Percentiles rank a stretch among this genome's conserved stretches.
phyloP scores from a whole-genome alignment of 441 rosid genomes.

The Euphorbia corollata region DNA sequence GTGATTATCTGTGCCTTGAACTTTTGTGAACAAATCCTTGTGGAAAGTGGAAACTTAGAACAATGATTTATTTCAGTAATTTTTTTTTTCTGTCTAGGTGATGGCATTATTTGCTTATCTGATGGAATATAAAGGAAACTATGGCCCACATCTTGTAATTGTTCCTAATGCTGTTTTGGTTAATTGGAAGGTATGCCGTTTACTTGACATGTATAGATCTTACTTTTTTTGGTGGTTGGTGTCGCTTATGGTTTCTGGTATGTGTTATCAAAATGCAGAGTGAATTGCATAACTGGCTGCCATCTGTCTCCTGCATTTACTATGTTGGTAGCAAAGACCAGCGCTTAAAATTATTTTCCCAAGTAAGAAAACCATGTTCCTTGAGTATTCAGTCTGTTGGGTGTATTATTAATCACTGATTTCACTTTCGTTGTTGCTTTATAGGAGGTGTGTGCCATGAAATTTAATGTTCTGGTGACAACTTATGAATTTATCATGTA shows the following conservation, averaged over 20 bases:
- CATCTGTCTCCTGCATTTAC: slow-evolving; percentile 91
- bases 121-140: slow-evolving; percentile 98
- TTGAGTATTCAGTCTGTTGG: neutral
- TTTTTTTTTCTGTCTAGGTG: slow-evolving; percentile 45
- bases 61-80: neutral
- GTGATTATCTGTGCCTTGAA: slow-evolving; percentile 29
- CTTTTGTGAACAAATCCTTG: slow-evolving; percentile 3
- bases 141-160: slow-evolving; percentile 99
- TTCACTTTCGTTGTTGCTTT: slow-evolving; percentile 20
- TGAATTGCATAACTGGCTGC: slow-evolving; percentile 93
- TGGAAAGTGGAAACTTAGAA: neutral
- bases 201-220: slow-evolving; percentile 9
- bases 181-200: slow-evolving; percentile 91
- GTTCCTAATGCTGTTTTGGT: slow-evolving; percentile 99
- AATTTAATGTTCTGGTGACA: slow-evolving; percentile 96
- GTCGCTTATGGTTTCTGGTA: slow-evolving; percentile 13
- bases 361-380: slow-evolving; percentile 38
- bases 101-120: slow-evolving; percentile 99
- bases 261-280: slow-evolving; percentile 54
- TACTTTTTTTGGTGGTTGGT: slow-evolving; percentile 14
- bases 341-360: slow-evolving; percentile 89
- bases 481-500: slow-evolving; percentile 99
- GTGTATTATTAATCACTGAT: slow-evolving; percentile 23
- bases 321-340: slow-evolving; percentile 97
- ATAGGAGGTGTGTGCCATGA: slow-evolving; percentile 96